Base-by-base conservation (phyloP, 768 basidiomycete species). In the Sporobolomyces pararoseus region DNA sequence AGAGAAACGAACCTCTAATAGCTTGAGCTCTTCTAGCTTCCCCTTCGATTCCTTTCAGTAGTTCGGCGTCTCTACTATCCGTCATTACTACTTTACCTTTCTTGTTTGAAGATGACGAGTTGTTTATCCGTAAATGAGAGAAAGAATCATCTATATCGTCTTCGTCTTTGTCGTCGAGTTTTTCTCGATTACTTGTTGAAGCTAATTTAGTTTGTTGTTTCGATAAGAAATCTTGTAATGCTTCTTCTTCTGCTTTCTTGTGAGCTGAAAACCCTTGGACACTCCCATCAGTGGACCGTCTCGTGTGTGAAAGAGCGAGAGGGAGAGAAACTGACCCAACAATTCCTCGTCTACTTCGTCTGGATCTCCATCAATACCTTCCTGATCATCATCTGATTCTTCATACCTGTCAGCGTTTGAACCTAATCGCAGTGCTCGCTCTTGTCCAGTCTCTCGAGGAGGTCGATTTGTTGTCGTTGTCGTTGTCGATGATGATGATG, bases 71-170 rank as follows among this genome's bases (percentile, higher is more conserved):
- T 1, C 19, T 46, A 7, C 37, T 39, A 7, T n/a, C 17, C 31
- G n/a, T 7, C 16, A 23, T 17, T 10, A 27, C 27, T 4, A 32
- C 31, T 27, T 46, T 27, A 2, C 21, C 34, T 51, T 54, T 68
- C 29, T 63, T 58, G 37, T 44, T 55, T 47, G 14, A n/a, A n/a
- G n/a, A 9, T 42, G 10, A 9, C 32, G 5, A 10, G 0, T 52
- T 51, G 14, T 50, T 32, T 39, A 66, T 55, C 52, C 64, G 58
- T 34, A 70, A 35, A 37, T 70, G 69, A n/a, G 58, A 46, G 53
- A 70, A 70, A 52, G 69, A 65, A 39, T 58, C 34, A 44, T 70
- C 69, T 23, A 70, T 47, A 25, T 70, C 64, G 19, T 66, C 51
- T 21, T 60, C 58, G 31, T 66, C 65, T 3, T 46, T 25, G 6